Evolutionary conservation across 768 basidiomycete species (phyloP), one percentile per base, ranked within the genome.

Genomic region (Exsudoporus frostii): DNA sequence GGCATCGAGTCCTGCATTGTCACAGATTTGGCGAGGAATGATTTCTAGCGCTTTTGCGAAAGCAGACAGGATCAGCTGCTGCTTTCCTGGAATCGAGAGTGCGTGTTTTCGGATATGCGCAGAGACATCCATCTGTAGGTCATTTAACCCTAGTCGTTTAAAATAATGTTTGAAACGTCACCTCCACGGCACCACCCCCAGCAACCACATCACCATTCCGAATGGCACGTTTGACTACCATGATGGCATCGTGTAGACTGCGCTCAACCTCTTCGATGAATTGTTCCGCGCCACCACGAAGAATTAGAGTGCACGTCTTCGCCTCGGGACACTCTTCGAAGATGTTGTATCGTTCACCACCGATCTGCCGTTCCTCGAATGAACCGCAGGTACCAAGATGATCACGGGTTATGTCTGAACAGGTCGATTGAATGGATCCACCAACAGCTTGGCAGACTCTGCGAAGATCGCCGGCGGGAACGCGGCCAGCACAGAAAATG

Each of bases 171-270:
- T 29, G 33, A 51, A 49, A 42, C 62, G 71, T 58, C 66, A 94
- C 95, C 84, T 98, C 97, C 50, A 91, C 88, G 14, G 97, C 97
- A 56, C 97, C 97, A 45, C 97, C 97, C 33, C 97, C 97, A 10
- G 97, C 97, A 33, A 99, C 97, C 46, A 99, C 87, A 50, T 96
- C 90, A 38, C 92, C 93, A 67, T 94, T 98, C 66, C 87, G 88
- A 61, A 99, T 86, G 5, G 97, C 95, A 48, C 97, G 81, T 73
- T 97, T 97, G 40, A 99, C 97, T n/a, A 99, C 95, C 95, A 98
- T 98, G 64, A 98, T 92, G 2, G 96, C 95, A 67, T 99, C 97
- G 66, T 99, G 96, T 60, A 99, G 73, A 82, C 92, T 94, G 51
- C 97, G 77, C 71, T 98, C 96, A 8, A 98, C 95, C 71, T 98